These are phyloP conservation scores for Phytophthora brassicae DNA, from an alignment of 352 stramenopile species.

Conservation along the genomic window DNA sequence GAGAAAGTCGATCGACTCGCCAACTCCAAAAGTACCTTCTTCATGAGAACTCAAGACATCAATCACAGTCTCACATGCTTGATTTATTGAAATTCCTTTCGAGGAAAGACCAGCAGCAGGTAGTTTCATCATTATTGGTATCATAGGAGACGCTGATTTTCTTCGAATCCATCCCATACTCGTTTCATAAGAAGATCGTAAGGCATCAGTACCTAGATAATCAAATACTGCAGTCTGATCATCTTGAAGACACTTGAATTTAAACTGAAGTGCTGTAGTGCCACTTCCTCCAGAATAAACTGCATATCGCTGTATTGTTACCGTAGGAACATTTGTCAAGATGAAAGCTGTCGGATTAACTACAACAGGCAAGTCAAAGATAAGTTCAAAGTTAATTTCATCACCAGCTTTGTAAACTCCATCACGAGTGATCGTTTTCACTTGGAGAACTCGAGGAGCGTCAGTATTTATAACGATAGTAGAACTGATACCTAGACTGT, in stretches of 20 bases:
- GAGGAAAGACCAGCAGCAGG: constrained; percentile 40
- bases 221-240: constrained; percentile 55
- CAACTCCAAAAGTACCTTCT: constrained; percentile 51
- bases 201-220: constrained; percentile 30
- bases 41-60: constrained; percentile 48
- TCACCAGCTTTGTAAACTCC: constrained; percentile 62
- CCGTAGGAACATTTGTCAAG: constrained; percentile 32
- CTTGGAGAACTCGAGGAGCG: constrained; percentile 42
- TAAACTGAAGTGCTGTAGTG: constrained; percentile 51
- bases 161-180: constrained; percentile 54
- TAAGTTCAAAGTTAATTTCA: constrained; percentile 42
- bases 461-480: constrained; percentile 54
- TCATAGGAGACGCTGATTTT: constrained; percentile 33
- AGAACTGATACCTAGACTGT: constrained; percentile 41
- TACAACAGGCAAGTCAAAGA: constrained; percentile 59
- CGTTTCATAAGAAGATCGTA: constrained; percentile 45
- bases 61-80: constrained; percentile 38
- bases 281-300: constrained; percentile 51
- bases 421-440: constrained; percentile 51
- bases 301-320: constrained; percentile 37
- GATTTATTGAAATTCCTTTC: constrained; percentile 62
- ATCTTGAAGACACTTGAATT: constrained; percentile 33
- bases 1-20: constrained; percentile 63
- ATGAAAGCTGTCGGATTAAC: constrained; percentile 39
- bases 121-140: constrained; percentile 46